Evolutionary conservation across 2,329 filamentous ascomycete species (phyloP), one percentile per base, ranked within the genome.

Genomic region (Alternaria ethzedia): DNA sequence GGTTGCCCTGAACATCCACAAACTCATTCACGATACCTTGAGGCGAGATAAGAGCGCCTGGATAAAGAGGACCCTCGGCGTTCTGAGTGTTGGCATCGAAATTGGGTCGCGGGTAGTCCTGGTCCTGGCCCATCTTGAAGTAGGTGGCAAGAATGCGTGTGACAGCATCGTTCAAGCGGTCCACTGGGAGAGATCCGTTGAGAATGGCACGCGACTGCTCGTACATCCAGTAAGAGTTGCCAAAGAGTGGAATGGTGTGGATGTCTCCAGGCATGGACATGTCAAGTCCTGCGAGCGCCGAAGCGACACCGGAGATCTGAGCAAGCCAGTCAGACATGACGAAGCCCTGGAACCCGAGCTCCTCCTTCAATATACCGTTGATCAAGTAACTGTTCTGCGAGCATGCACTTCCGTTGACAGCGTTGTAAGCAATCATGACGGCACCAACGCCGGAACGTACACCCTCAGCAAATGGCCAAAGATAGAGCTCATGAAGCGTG

Each of bases 241-340:
- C 78, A 6, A 77, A 61, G 5, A 80, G 66, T 9, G 78, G 78
- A 26, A 79, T 60, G 2, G 82, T 83, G 6, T 93, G 64, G 11
- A 68, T 92, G 67, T 94, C 92, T 15, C 90, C 90, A 12, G 90
- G 90, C 89, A 92, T 91, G 11, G 88, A 87, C 87, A 96, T 90
- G 71, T 97, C 94, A 6, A 97, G 84, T 1, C 95, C 95, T 15
- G 93, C 90, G 8, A 97, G 82, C 7, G 93, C 91, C 63, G 89
- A 91, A 13, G 86, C 87, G 1, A 97, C 92, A 6, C 94, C 94
- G 9, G 90, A 90, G 65, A 92, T 88, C 75, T 97, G 93, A 1
- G 92, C 92, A 3, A 96, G 84, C 94, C 94, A 97, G 77, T 97
- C 94, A 1, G 89, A 90, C 86, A 96, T 92, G n/a, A 63, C 57